Evolutionary conservation across 192 early-diverging fungal species (phyloP).

Genomic region (Coemansia sp.): DNA sequence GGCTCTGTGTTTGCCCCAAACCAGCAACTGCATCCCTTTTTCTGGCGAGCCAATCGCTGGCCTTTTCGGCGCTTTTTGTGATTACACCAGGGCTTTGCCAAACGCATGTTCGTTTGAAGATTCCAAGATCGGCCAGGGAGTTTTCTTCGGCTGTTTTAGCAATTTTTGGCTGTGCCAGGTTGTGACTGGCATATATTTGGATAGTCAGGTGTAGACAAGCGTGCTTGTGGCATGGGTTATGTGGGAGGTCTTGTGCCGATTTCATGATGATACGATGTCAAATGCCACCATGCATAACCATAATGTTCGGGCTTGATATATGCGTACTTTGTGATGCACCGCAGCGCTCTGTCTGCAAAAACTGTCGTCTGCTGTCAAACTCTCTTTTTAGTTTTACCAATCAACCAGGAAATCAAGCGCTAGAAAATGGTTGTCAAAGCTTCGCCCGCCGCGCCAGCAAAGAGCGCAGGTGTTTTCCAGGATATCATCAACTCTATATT

Average conservation of each 20-base stretch:
- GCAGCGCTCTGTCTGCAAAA: background rate
- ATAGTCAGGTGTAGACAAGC: no score
- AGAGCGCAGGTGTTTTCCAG: conserved; percentile 37
- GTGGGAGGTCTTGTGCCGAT: background rate
- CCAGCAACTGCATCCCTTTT: no score
- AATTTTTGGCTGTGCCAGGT: no score
- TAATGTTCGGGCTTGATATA: conserved; percentile 4
- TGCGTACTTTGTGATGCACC: background rate
- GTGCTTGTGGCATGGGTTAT: no score
- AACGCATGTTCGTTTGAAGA: no score
- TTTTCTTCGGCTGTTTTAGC: no score
- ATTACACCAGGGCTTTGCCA: no score
- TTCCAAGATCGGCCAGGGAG: no score
- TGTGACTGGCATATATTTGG: no score
- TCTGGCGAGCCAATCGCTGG: no score
- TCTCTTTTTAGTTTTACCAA: background rate
- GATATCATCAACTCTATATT: conserved; percentile 57
- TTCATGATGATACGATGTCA: background rate
- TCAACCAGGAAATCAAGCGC: conserved; percentile 10
- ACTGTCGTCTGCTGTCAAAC: background rate
- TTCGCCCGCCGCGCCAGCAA: background rate
- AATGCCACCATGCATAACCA: conserved; percentile 3
- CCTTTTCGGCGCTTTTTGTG: no score
- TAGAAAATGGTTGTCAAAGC: conserved; percentile 1
- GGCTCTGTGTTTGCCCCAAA: background rate